Evolutionary conservation across 75 land plant species (phyloP), one percentile per base, ranked within the genome.

Genomic region (Larix kaempferi): DNA sequence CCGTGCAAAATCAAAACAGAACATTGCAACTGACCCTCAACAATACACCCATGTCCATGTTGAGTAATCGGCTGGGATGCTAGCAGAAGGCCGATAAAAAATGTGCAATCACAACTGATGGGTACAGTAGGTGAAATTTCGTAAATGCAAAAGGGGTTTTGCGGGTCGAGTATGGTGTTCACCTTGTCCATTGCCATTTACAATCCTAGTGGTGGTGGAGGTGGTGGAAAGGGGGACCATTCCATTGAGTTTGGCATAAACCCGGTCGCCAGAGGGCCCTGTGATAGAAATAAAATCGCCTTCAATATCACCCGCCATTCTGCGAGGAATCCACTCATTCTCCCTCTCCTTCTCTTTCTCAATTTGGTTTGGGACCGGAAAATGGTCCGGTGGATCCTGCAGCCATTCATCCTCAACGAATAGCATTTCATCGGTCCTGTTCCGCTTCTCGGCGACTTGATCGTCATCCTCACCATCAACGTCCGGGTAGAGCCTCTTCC

Each of bases 271-370:
- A 73, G 75, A 52, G 2, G 90, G 83, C 12, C 88, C 93, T 3
- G 99, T 98, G 27, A 98, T 88, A 1, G 99, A 79, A 21, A 98
- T 79, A 54, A 77, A 91, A 65, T 90, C 96, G 26, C 98, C 99
- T 26, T 92, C 90, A 15, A 98, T 91, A 62, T 89, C 91, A 54
- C 88, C 86, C 2, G 90, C 91, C 58, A 69, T 85, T 63, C 95
- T 82, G 57, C 82, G 85, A 41, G 94, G 61, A 81, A 83, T 23
- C 29, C 57, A 54, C 12, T 66, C 76, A 4, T 17, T 74, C 60
- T 71, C 76, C 5, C n/a, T 79, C 33, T 26, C 86, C 15, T 56
- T 56, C 21, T 83, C 92, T 52, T 23, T 23, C 17, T 80, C 82
- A 21, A 57, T 74, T 44, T 52, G 62, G 17, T 14, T 39, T 49